Percentiles rank a stretch among this genome's conserved stretches.
These are phyloP conservation scores for Zasmidium angulare DNA, from an alignment of 2,329 filamentous ascomycete genomes.

Conservation along the genomic window DNA sequence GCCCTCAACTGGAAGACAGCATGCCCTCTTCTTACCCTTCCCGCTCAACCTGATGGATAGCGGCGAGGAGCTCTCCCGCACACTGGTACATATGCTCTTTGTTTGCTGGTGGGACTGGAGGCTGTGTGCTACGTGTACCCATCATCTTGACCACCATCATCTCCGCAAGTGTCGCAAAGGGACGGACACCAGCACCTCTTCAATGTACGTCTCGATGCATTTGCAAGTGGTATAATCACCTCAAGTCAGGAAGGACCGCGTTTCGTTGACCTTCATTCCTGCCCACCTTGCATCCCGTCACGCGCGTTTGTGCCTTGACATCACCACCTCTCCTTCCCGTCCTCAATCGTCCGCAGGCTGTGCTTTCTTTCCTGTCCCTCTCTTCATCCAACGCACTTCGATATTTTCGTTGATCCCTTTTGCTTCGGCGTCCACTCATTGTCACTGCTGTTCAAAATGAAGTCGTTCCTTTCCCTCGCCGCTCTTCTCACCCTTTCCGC, in stretches of 20 bases:
- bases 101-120: background rate
- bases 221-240: background rate
- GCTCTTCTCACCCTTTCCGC: conserved; percentile 4
- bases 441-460: conserved; percentile 2
- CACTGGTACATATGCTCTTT: background rate
- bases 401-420: conserved; percentile 2
- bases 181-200: background rate
- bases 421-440: conserved; percentile 9
- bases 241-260: background rate
- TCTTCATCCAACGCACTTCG: conserved; percentile 1
- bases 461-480: conserved; percentile 4
- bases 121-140: too few relatives aligned
- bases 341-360: background rate
- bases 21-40: too few relatives aligned
- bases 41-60: too few relatives aligned
- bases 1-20: too few relatives aligned
- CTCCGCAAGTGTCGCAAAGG: background rate
- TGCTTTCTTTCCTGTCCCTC: background rate
- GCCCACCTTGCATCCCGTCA: background rate
- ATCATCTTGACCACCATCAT: too few relatives aligned
- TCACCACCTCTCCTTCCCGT: background rate
- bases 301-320: background rate
- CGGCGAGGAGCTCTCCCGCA: too few relatives aligned
- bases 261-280: background rate
- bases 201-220: background rate